Percentiles rank a stretch among this genome's conserved stretches.
Evolutionary conservation across 495 filamentous ascomycete species (phyloP).

Genomic region (Lichina pygmaea): DNA sequence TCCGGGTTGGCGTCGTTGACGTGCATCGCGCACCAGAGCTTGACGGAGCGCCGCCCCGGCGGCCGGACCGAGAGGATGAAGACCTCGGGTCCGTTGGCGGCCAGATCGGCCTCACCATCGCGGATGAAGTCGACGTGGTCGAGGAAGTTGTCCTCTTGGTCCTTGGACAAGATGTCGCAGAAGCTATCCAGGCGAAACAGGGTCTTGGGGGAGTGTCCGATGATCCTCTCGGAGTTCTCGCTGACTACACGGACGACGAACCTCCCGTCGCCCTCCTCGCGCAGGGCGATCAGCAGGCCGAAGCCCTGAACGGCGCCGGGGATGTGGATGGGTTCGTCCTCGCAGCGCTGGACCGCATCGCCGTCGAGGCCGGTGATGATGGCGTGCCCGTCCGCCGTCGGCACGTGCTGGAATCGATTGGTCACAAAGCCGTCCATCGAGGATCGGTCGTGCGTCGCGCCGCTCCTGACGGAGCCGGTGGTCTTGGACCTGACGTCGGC

Average conservation of each 20-base stretch:
- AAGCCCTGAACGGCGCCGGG: slow-evolving; percentile 80
- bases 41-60: slow-evolving; percentile 24
- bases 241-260: slow-evolving; percentile 55
- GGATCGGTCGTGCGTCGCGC: slow-evolving; percentile 7
- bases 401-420: slow-evolving; percentile 50
- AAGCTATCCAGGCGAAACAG: slow-evolving; percentile 56
- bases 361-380: slow-evolving; percentile 60
- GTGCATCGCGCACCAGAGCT: slow-evolving; percentile 80
- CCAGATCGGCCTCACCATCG: slow-evolving; percentile 47
- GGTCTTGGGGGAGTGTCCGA: slow-evolving; percentile 53
- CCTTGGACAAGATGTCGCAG: slow-evolving; percentile 52
- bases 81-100: slow-evolving; percentile 57
- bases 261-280: slow-evolving; percentile 37
- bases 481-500: not conserved
- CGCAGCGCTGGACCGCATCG: slow-evolving; percentile 43
- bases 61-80: slow-evolving; percentile 46
- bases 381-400: slow-evolving; percentile 59
- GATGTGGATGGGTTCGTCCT: slow-evolving; percentile 84
- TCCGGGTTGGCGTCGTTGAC: slow-evolving; percentile 34
- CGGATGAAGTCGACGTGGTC: slow-evolving; percentile 76
- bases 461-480: not conserved
- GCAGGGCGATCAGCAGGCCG: slow-evolving; percentile 51
- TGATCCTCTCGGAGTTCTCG: slow-evolving; percentile 55
- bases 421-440: slow-evolving; percentile 22
- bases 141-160: slow-evolving; percentile 55